Evolutionary conservation across 495 filamentous ascomycete species (phyloP).

Genomic region (Lichina pygmaea): DNA sequence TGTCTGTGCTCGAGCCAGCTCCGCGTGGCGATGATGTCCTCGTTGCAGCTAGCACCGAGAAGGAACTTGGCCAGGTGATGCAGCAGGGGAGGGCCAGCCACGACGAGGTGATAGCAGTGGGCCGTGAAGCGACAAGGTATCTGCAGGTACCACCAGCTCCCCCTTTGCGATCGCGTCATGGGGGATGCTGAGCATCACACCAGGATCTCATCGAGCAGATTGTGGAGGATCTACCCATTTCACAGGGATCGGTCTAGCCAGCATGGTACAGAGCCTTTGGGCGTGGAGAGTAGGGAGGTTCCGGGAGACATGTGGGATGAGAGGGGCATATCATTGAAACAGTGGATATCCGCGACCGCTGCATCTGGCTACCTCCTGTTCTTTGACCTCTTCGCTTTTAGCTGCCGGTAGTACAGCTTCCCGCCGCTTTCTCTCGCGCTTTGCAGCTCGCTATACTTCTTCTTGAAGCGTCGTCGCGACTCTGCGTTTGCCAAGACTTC

Average conservation of each 20-base stretch:
- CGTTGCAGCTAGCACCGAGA: conserved; percentile 15
- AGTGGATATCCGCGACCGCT: neutral
- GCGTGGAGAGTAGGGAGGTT: neutral
- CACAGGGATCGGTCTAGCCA: neutral
- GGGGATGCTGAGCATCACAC: neutral
- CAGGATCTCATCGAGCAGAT: conserved; percentile 11
- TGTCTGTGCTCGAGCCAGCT: conserved; percentile 33
- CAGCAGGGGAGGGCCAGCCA: conserved; percentile 42
- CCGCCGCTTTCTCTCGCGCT: conserved; percentile 39
- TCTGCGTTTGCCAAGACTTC: conserved; percentile 47
- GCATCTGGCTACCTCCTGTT: neutral
- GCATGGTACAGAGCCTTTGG: neutral
- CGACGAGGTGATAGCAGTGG: conserved; percentile 43
- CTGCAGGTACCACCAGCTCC: conserved; percentile 27
- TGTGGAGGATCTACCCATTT: conserved; percentile 8
- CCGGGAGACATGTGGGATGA: neutral
- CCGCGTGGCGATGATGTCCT: conserved; percentile 30
- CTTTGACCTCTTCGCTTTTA: conserved; percentile 28
- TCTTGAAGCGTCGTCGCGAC: conserved; percentile 30
- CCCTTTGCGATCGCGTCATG: neutral
- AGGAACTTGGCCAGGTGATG: conserved; percentile 27
- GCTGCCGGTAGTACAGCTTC: conserved; percentile 39
- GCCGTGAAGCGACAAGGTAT: conserved; percentile 30
- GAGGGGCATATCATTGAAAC: neutral
- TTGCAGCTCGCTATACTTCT: conserved; percentile 46